A percentile compares a stretch with the other conserved stretches of the same genome.
Evolutionary conservation across 2,329 filamentous ascomycete species (phyloP).

Genomic region (Trichoderma endophyticum): DNA sequence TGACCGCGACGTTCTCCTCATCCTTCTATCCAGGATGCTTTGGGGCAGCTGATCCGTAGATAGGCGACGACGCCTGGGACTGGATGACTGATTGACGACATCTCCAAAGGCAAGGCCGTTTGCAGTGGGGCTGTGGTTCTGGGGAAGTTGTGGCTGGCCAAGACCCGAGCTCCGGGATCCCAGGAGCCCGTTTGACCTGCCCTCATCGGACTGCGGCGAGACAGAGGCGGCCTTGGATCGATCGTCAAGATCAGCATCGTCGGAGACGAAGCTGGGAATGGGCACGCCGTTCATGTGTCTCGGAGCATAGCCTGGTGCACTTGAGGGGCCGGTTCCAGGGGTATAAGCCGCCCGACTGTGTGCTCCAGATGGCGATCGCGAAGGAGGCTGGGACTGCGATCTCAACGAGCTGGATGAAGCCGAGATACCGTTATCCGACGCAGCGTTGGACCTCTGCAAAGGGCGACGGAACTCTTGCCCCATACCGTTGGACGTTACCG

Average conservation of each 20-base stretch:
- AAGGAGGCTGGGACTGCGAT: conserved; percentile 65
- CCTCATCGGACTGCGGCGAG: conserved; percentile 49
- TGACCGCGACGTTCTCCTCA: conserved; percentile 53
- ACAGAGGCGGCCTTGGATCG: conserved; percentile 40
- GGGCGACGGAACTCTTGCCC: conserved; percentile 55
- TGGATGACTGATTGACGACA: conserved; percentile 35
- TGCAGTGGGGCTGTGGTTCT: conserved; percentile 24
- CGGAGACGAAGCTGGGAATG: conserved; percentile 55
- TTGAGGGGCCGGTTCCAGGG: conserved; percentile 36
- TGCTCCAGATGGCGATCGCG: conserved; percentile 40
- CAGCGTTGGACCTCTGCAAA: conserved; percentile 51
- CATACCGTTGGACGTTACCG: conserved; percentile 43
- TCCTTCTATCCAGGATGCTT: conserved; percentile 51
- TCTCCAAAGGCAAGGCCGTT: conserved; percentile 50
- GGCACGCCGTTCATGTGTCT: conserved; percentile 46
- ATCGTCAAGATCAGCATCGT: conserved; percentile 51
- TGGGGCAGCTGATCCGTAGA: conserved; percentile 55
- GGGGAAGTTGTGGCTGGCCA: conserved; percentile 26
- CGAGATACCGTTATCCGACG: conserved; percentile 46
- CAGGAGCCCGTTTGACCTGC: conserved; percentile 30
- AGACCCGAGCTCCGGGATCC: conserved; percentile 26
- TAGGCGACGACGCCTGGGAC: conserved; percentile 43
- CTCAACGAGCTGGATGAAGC: conserved; percentile 55
- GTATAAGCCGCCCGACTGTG: conserved; percentile 26
- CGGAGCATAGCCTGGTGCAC: conserved; percentile 34